Evolutionary conservation across 352 stramenopile genomes (phyloP).

Genomic region (Blastocystis sp.): DNA sequence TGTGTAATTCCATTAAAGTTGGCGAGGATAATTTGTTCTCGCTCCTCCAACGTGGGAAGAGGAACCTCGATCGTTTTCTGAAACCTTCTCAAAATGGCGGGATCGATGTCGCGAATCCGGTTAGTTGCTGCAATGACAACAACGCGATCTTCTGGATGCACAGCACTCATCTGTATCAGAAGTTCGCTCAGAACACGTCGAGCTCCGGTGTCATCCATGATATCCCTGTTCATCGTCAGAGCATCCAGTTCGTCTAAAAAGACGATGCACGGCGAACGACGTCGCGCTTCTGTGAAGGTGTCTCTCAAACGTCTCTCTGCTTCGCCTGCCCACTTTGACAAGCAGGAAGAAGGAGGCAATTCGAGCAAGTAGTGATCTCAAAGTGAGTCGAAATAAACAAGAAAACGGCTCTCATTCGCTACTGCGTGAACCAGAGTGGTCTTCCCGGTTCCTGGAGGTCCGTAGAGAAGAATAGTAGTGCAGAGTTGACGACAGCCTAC

Average conservation of each 20-base stretch:
- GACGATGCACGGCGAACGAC: not conserved
- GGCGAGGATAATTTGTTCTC: not conserved
- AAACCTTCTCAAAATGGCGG: constrained; percentile 15
- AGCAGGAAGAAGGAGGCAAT: not conserved
- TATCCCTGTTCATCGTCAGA: not conserved
- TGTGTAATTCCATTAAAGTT: not conserved
- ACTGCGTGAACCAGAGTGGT: constrained; percentile 31
- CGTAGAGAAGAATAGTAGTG: constrained; percentile 18
- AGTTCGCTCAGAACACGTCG: constrained; percentile 23
- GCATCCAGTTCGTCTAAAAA: constrained; percentile 55
- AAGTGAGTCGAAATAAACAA: not conserved
- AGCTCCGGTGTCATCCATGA: not conserved
- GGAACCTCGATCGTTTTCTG: constrained; percentile 22
- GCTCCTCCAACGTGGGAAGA: not conserved
- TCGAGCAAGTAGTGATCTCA: constrained; percentile 37
- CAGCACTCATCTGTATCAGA: constrained; percentile 21
- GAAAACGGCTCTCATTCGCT: constrained; percentile 18
- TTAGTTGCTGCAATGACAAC: constrained; percentile 20
- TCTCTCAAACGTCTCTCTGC: not conserved
- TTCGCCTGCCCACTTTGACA: constrained; percentile 41
- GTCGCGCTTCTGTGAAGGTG: not conserved
- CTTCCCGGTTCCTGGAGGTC: constrained; percentile 44
- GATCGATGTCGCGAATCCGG: constrained; percentile 4
- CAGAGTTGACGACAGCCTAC: constrained; percentile 39
- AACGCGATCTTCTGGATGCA: not conserved